A percentile compares a stretch with the other conserved stretches of the same genome.
These are phyloP conservation scores for Pistacia vera DNA, from an alignment of 345 rosid species.

Conservation along the genomic window DNA sequence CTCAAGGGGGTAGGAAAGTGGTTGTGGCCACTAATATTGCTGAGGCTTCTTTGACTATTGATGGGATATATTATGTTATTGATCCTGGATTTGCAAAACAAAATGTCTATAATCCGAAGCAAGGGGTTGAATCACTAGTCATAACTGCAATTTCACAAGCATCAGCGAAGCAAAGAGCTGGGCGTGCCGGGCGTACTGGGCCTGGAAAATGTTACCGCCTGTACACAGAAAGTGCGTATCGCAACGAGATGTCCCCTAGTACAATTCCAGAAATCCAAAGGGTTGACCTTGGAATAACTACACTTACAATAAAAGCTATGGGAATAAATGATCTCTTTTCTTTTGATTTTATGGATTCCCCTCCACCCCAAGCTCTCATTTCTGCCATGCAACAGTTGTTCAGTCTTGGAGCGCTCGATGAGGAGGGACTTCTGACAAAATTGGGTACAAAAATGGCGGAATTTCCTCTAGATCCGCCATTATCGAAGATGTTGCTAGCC, in stretches of 20 bases:
- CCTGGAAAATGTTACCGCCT: constrained; percentile 86
- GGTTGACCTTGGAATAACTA: constrained; percentile 70
- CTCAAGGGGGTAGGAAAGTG: constrained; percentile 81
- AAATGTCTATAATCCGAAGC: constrained; percentile 80
- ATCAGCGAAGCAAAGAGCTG: constrained; percentile 83
- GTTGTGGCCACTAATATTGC: constrained; percentile 88
- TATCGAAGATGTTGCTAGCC: constrained; percentile 90
- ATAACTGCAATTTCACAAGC: constrained; percentile 90
- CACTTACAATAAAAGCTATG: constrained; percentile 86
- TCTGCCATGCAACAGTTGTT: constrained; percentile 92
- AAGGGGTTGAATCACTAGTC: constrained; percentile 72
- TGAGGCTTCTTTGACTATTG: constrained; percentile 79
- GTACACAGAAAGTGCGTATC: constrained; percentile 76
- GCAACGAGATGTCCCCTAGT: constrained; percentile 83
- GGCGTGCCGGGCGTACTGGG: constrained; percentile 88
- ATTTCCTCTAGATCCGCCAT: constrained; percentile 89
- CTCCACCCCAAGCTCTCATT: constrained; percentile 73
- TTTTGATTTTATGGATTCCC: constrained; percentile 79
- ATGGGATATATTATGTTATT: constrained; percentile 31
- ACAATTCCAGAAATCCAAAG: constrained; percentile 90
- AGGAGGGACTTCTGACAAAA: constrained; percentile 89
- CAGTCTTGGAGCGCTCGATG: constrained; percentile 83
- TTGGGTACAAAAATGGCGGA: constrained; percentile 95
- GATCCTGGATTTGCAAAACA: constrained; percentile 27
- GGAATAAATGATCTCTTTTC: constrained; percentile 81